Evolutionary conservation across 768 basidiomycete genomes (phyloP).

Genomic region (Tylopilus felleus): DNA sequence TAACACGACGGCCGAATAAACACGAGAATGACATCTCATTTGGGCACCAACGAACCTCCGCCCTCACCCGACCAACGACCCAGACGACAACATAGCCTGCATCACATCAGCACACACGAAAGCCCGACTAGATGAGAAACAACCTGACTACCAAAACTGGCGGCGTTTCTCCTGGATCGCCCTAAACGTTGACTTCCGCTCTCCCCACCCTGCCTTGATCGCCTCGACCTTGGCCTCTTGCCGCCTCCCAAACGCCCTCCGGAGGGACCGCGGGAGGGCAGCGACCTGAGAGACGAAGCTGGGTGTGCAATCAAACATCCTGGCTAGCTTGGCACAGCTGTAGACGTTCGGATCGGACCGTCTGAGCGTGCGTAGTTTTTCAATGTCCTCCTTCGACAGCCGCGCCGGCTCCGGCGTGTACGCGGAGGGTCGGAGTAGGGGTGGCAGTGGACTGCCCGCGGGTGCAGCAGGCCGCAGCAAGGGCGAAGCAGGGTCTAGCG

Average conservation of each 20-base stretch:
- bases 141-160: slow-evolving; percentile 60
- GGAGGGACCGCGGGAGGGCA: slow-evolving; percentile 50
- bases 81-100: neutral
- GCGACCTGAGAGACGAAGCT: slow-evolving; percentile 65
- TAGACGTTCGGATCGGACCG: slow-evolving; percentile 53
- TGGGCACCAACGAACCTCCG: neutral
- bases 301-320: slow-evolving; percentile 70
- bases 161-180: slow-evolving; percentile 67
- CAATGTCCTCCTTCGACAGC: slow-evolving; percentile 50
- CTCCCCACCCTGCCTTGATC: slow-evolving; percentile 62
- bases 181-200: slow-evolving; percentile 56
- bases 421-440: slow-evolving; percentile 42
- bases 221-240: slow-evolving; percentile 48
- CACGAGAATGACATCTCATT: neutral
- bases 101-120: neutral
- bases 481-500: slow-evolving; percentile 67
- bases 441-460: slow-evolving; percentile 41
- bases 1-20: neutral
- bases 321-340: slow-evolving; percentile 65
- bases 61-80: neutral
- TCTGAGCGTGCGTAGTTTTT: slow-evolving; percentile 57
- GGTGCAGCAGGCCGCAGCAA: slow-evolving; percentile 46
- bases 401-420: slow-evolving; percentile 35
- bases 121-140: neutral
- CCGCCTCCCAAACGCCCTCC: slow-evolving; percentile 40